Percentiles rank a stretch among this genome's conserved stretches.
These are phyloP conservation scores for Boletus tylopilopsis DNA, from an alignment of 768 basidiomycete genomes.

Conservation along the genomic window DNA sequence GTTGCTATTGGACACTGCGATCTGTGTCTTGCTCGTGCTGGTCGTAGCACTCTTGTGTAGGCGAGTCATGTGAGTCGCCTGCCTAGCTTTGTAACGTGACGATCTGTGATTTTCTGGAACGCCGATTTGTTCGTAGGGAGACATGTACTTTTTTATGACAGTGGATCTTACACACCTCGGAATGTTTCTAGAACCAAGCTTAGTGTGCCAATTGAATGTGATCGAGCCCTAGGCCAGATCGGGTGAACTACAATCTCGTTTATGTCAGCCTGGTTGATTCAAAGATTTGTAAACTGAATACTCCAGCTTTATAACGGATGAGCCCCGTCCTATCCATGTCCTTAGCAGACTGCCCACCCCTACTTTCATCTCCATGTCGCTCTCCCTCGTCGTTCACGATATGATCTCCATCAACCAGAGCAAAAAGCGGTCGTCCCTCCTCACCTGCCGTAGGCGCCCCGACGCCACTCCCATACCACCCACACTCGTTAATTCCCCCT, in stretches of 20 bases:
- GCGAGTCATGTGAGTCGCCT: constrained; percentile 41
- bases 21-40: constrained; percentile 67
- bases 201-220: constrained; percentile 17
- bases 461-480: constrained; percentile 53
- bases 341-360: constrained; percentile 8
- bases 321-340: not conserved
- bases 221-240: constrained; percentile 18
- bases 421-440: constrained; percentile 18
- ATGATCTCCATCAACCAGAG: constrained; percentile 1
- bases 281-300: constrained; percentile 25
- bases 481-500: constrained; percentile 51
- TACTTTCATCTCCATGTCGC: constrained; percentile 10
- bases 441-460: constrained; percentile 21
- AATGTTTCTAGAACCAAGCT: constrained; percentile 22
- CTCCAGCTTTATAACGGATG: constrained; percentile 18
- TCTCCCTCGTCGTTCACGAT: constrained; percentile 13
- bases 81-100: constrained; percentile 12
- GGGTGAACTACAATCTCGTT: constrained; percentile 10
- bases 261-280: constrained; percentile 25
- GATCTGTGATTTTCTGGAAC: no score
- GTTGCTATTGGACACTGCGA: constrained; percentile 66
- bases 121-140: constrained; percentile 7
- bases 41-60: constrained; percentile 66
- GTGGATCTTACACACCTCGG: constrained; percentile 15
- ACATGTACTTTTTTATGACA: constrained; percentile 15